phyloP scores from a whole-genome alignment of 257 asterid species.

The Nicotiana attenuata region DNA sequence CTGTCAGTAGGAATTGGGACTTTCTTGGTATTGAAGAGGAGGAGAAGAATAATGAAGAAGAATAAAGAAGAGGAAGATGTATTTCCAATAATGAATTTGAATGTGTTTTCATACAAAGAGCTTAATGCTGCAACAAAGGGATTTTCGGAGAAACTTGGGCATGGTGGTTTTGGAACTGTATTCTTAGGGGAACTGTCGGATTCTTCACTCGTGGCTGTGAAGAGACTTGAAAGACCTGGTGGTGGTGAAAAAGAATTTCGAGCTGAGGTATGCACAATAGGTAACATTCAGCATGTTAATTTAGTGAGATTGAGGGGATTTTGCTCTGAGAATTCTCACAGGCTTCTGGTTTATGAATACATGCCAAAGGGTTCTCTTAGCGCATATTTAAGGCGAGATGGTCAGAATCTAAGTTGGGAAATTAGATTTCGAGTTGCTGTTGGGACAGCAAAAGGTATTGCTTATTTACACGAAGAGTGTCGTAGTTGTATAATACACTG shows the following conservation, averaged over 20 bases:
- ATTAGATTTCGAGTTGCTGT: conserved; percentile 52
- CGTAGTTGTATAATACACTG: conserved; percentile 61
- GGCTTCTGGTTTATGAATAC: conserved; percentile 72
- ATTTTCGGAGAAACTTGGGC: conserved; percentile 76
- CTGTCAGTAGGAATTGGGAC: conserved; percentile 28
- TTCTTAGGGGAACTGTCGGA: conserved; percentile 57
- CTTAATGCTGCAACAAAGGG: conserved; percentile 65
- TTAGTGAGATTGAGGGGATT: conserved; percentile 75
- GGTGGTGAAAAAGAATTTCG: conserved; percentile 77
- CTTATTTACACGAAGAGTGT: conserved; percentile 80
- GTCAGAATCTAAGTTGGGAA: conserved; percentile 62
- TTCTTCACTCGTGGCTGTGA: conserved; percentile 62
- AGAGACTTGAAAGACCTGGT: conserved; percentile 72
- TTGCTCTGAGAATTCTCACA: conserved; percentile 64
- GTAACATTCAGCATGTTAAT: conserved; percentile 77
- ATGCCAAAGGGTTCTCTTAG: conserved; percentile 85
- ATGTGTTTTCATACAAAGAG: conserved; percentile 63
- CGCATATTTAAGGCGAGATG: conserved; percentile 39
- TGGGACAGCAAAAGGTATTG: conserved; percentile 66
- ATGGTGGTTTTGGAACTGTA: conserved; percentile 84
- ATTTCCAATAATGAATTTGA: conserved; percentile 52
- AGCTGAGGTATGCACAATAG: conserved; percentile 77
- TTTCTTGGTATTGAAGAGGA: conserved; percentile 38
- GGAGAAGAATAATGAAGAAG: conserved; percentile 32
- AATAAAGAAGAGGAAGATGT: conserved; percentile 37